Percentiles rank a stretch among this genome's conserved stretches.
phyloP scores from a whole-genome alignment of 139 green algal genomes.

The Picochlorum sp. region DNA sequence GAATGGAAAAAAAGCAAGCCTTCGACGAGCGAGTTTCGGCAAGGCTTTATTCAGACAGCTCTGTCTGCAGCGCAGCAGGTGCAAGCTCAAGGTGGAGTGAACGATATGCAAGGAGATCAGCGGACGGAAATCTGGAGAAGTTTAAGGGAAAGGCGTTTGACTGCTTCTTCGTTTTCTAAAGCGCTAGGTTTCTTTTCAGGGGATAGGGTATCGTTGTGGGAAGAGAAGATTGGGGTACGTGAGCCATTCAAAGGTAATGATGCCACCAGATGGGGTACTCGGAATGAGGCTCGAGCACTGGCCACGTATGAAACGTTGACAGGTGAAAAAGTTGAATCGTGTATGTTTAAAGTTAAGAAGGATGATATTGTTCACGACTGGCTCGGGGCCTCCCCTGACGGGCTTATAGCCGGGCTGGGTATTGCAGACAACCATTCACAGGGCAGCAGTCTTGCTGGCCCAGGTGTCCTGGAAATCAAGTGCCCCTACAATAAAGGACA shows the following conservation, averaged over 20 bases:
- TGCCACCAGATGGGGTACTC: slow-evolving; percentile 52
- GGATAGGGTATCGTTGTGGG: slow-evolving; percentile 49
- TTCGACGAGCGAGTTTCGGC: not conserved
- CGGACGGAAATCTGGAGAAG: slow-evolving; percentile 31
- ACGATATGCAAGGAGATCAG: slow-evolving; percentile 27
- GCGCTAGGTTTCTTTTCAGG: slow-evolving; percentile 31
- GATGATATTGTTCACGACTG: slow-evolving; percentile 46
- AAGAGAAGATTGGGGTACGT: slow-evolving; percentile 57
- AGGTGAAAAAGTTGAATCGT: slow-evolving; percentile 8
- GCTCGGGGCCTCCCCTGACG: slow-evolving; percentile 57
- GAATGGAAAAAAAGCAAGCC: not conserved
- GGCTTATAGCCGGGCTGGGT: slow-evolving; percentile 29
- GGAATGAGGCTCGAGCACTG: slow-evolving; percentile 33
- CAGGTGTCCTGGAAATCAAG: slow-evolving; percentile 61
- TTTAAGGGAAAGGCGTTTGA: slow-evolving; percentile 40
- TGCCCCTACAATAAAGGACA: slow-evolving; percentile 53
- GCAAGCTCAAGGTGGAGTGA: not conserved
- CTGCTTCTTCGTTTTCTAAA: slow-evolving; percentile 41
- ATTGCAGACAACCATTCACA: not conserved
- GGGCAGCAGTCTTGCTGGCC: not conserved
- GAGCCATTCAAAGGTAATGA: slow-evolving; percentile 53
- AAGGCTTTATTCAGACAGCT: not conserved
- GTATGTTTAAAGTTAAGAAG: slow-evolving; percentile 27
- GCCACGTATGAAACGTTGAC: slow-evolving; percentile 26
- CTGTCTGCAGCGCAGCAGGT: not conserved